Evolutionary conservation across 331 rosid genomes (phyloP), one percentile per base, ranked within the genome.

Genomic region (Cucumis variabilis): DNA sequence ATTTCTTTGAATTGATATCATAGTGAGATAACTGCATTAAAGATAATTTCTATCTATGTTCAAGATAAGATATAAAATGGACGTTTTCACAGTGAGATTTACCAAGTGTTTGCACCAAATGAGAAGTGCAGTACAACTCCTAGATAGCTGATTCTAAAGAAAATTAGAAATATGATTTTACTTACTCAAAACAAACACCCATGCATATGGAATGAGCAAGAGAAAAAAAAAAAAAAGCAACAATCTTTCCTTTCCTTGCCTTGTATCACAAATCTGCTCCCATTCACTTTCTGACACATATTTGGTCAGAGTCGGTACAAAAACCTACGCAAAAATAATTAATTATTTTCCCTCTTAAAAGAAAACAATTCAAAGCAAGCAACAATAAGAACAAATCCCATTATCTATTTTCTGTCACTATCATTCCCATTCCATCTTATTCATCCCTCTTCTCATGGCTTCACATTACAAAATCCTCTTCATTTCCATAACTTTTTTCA

Each of bases 291-390:
- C 67, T 79, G 84, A 79, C 84, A 79, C 84, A 63, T 53, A 46
- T 20, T 25, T 28, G 5, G 44, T 51, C 84, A 79, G 84, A 1
- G 44, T 51, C 68, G 53, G 84, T 16, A 27, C 48, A 79, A 79
- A 79, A 79, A 17, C 68, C 83, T 79, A 79, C 67, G 84, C 84
- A 53, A 79, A 79, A 53, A 55, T 79, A 25, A 79, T 51, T 79
- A 79, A 53, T 27, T 15, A n/a, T 79, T 79, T 24, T 77, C 25
- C 37, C 13, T 13, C 16, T 27, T 53, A 25, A 27, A 53, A 50
- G 11, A 53, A 50, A 28, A 79, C 7, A 12, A 19, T 53, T 46
- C 13, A 1, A 77, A 77, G 48, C 6, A 62, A 62, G 8, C 24
- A 63, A 21, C 4, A 63, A 21, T 21, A 46, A 6, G 41, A 77